These are phyloP conservation scores for Calonectria hongkongensis DNA, from an alignment of 2,329 filamentous ascomycete species.

Conservation along the genomic window DNA sequence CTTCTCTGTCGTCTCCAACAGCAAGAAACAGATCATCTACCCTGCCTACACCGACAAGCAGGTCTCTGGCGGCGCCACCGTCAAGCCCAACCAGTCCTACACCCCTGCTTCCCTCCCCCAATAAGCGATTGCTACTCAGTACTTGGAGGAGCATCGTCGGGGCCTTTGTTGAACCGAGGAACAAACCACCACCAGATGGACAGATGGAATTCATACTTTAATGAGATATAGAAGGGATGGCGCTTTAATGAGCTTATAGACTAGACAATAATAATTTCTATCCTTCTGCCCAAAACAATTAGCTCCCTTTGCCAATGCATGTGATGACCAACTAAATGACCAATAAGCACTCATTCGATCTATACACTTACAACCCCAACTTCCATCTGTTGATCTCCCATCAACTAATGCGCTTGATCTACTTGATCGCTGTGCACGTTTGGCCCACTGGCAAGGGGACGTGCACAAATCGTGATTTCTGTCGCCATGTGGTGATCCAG, in stretches of 20 bases:
- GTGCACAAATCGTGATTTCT: neutral
- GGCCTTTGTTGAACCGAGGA: conserved; percentile 19
- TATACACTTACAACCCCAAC: neutral
- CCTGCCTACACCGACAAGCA: conserved; percentile 73
- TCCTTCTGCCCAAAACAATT: conserved; percentile 17
- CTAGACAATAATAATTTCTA: conserved; percentile 27
- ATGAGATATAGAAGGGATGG: conserved; percentile 13
- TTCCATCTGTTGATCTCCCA: neutral
- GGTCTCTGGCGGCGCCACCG: conserved; percentile 65
- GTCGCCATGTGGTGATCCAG: conserved; percentile 11
- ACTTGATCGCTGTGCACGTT: neutral
- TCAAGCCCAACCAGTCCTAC: conserved; percentile 70
- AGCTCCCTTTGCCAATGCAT: neutral
- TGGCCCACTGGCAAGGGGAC: neutral
- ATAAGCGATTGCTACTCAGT: neutral
- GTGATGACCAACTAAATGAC: neutral
- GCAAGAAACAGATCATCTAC: conserved; percentile 67
- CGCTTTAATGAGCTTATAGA: conserved; percentile 17
- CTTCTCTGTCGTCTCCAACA: conserved; percentile 68
- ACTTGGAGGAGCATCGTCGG: conserved; percentile 16
- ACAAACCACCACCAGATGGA: neutral
- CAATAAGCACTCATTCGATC: neutral
- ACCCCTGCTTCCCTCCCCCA: conserved; percentile 55
- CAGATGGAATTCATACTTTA: conserved; percentile 7
- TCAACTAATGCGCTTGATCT: neutral